Evolutionary conservation across 108 stramenopile genomes (phyloP).

Genomic region (Nitzschia sp.): DNA sequence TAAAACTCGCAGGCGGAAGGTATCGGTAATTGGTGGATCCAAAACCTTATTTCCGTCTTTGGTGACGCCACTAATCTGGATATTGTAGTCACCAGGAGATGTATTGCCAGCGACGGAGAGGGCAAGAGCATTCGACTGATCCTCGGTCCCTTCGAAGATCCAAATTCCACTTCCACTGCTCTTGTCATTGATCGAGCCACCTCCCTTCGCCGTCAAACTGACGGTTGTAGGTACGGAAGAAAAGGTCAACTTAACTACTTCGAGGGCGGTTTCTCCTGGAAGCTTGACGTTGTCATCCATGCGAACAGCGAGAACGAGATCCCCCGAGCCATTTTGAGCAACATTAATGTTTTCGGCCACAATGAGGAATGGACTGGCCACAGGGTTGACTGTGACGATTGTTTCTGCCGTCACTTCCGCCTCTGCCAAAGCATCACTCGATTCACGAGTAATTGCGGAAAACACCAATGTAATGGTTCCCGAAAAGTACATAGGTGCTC

Average conservation of each 20-base stretch:
- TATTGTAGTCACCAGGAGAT: background rate
- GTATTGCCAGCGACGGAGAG: background rate
- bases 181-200: background rate
- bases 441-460: background rate
- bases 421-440: background rate
- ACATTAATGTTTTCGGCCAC: background rate
- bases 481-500: background rate
- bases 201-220: background rate
- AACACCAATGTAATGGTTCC: background rate
- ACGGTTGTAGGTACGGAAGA: background rate
- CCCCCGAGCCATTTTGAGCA: background rate
- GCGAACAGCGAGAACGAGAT: background rate
- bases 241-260: background rate
- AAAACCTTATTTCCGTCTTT: background rate
- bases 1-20: background rate
- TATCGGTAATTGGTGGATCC: background rate
- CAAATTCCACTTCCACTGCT: slow-evolving; percentile 1
- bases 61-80: background rate
- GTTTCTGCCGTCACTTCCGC: background rate
- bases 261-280: slow-evolving; percentile 1
- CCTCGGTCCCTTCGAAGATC: slow-evolving; percentile 1
- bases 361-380: slow-evolving; percentile 1
- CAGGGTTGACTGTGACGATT: background rate
- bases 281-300: background rate
- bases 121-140: background rate